phyloP scores from a whole-genome alignment of 1,139 yeast species.

The Maudiozyma humilis region DNA sequence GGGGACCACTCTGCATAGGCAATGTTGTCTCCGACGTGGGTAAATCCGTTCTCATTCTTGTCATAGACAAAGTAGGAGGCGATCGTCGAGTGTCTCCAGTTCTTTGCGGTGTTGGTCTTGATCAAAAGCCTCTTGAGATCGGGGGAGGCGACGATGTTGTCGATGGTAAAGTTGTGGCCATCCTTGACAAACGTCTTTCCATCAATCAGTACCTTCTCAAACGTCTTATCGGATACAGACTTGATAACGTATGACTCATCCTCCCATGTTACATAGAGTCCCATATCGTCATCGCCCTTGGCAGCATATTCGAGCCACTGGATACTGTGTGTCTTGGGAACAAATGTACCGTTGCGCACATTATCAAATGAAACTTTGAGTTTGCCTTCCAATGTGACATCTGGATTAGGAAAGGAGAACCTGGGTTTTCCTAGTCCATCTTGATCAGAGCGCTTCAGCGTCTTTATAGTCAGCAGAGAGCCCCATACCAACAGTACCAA shows the following conservation, averaged over 20 bases:
- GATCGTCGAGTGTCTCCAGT: constrained; percentile 78
- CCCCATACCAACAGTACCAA: constrained; percentile 25
- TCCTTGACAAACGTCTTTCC: constrained; percentile 40
- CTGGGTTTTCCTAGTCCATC: not conserved
- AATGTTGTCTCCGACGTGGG: constrained; percentile 29
- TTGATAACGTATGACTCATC: constrained; percentile 29
- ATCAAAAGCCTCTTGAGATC: constrained; percentile 50
- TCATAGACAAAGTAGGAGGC: constrained; percentile 64
- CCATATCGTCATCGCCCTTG: constrained; percentile 26
- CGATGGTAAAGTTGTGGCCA: constrained; percentile 40
- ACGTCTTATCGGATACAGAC: constrained; percentile 38
- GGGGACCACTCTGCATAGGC: constrained; percentile 75
- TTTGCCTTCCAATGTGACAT: constrained; percentile 18
- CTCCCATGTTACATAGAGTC: constrained; percentile 30
- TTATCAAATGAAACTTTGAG: constrained; percentile 33
- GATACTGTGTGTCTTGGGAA: constrained; percentile 42
- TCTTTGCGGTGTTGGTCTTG: constrained; percentile 47
- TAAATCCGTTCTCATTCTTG: constrained; percentile 32
- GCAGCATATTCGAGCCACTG: constrained; percentile 53
- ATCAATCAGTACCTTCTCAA: constrained; percentile 41
- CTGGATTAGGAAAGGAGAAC: constrained; percentile 12
- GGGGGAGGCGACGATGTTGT: constrained; percentile 53
- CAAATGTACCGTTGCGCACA: constrained; percentile 44
- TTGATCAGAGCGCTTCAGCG: constrained; percentile 4
- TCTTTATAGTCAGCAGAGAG: constrained; percentile 14